A percentile compares a stretch with the other conserved stretches of the same genome.
Conservation (phyloP, 169 alveolate genomes). For the Cryptosporidium felis region DNA sequence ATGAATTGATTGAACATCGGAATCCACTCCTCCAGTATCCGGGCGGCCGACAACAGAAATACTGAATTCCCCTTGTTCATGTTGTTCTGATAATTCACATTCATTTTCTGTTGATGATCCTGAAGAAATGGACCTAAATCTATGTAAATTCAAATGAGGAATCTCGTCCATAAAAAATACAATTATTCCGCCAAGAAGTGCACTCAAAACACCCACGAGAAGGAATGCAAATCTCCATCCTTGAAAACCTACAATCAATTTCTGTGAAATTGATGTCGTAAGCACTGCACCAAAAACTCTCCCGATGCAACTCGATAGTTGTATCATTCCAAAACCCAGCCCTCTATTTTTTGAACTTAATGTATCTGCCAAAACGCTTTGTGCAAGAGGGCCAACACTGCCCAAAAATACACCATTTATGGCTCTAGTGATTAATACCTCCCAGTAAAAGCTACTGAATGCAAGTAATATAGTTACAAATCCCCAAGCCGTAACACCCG, state of each 20-base stretch:
- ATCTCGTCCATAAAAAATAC: constrained; percentile 82
- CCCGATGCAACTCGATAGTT: constrained; percentile 83
- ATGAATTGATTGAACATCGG: constrained; percentile 40
- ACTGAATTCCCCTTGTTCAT: constrained; percentile 55
- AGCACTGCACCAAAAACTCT: constrained; percentile 85
- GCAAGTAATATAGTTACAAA: constrained; percentile 82
- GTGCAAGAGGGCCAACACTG: constrained; percentile 86
- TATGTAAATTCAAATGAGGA: constrained; percentile 70
- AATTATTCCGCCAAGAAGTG: constrained; percentile 77
- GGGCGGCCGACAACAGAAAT: constrained; percentile 52
- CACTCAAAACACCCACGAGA: constrained; percentile 81
- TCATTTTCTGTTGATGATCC: neutral
- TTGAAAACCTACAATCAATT: constrained; percentile 77
- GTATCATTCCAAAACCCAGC: constrained; percentile 84
- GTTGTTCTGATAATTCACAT: constrained; percentile 19
- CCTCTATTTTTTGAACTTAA: constrained; percentile 79
- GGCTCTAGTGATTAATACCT: constrained; percentile 81
- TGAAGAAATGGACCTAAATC: constrained; percentile 3
- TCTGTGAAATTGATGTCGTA: constrained; percentile 83
- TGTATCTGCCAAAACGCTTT: constrained; percentile 84
- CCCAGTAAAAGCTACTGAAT: constrained; percentile 79
- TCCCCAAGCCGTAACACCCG: constrained; percentile 88
- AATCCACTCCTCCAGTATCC: constrained; percentile 69
- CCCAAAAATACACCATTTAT: constrained; percentile 84
- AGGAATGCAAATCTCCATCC: constrained; percentile 85